Evolutionary conservation across 1,284 basidiomycete genomes (phyloP), one percentile per base, ranked within the genome.

Genomic region (Ganoderma boninense): DNA sequence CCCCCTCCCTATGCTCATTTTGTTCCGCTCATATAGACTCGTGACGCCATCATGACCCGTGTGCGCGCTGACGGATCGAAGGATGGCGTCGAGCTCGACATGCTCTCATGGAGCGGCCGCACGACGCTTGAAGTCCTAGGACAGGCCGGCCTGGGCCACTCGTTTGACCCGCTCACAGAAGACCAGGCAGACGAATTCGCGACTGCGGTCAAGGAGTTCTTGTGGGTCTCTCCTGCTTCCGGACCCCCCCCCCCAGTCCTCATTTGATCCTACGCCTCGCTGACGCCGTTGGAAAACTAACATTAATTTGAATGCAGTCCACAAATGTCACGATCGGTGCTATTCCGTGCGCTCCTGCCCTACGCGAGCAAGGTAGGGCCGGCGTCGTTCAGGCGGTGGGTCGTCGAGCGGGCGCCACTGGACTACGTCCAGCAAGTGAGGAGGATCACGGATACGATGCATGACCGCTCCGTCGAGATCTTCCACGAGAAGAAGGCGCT

Each of bases 171-270:
- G 13, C 67, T 75, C 29, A 71, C 67, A 2, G 67, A 69, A 46
- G 75, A 76, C 60, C 72, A 66, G 52, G 60, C 71, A 13, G 74
- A 79, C 59, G 69, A 71, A 26, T 80, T 78, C 62, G 74, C 74
- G 16, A 68, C 68, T 35, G 72, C 79, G 14, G 69, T 80, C 57
- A 79, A 78, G 67, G 67, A 73, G 6, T 69, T 81, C 49, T 70
- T 75, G 79, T 81, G 61, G n/a, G 77, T 72, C 52, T 46, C 35
- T 5, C 20, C 32, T 20, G 7, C 35, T 2, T 23, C 23, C 26
- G 7, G 38, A n/a, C n/a, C n/a, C n/a, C n/a, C n/a, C n/a, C n/a
- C n/a, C n/a, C n/a, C n/a, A n/a, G 42, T 32, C 26, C 54, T 32
- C 8, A 32, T 46, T 29, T 35, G 14, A 5, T 29, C 32, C 14